Conservation (phyloP, 805 yeast genomes). For the Ogataea saltuana region DNA sequence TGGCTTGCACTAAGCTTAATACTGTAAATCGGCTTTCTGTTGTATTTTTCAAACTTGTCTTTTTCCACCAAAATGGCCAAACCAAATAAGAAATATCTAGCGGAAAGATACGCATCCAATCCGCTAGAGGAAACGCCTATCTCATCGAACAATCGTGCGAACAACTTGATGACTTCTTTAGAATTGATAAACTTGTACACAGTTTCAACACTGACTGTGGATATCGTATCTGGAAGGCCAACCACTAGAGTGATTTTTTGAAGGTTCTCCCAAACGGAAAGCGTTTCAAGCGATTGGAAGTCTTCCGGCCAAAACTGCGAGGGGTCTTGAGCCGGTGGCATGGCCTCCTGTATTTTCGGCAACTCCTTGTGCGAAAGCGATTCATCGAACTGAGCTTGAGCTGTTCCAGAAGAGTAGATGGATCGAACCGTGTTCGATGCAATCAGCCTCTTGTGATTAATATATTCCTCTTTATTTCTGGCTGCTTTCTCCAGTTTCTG, state of each 20-base stretch:
- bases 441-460: conserved; percentile 20
- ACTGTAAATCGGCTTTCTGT: conserved; percentile 19
- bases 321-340: conserved; percentile 4
- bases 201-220: conserved; percentile 11
- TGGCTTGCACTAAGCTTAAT: conserved; percentile 13
- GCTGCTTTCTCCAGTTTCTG: conserved; percentile 20
- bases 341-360: neutral
- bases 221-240: conserved; percentile 14
- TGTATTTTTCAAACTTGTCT: conserved; percentile 17
- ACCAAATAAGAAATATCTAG: conserved; percentile 22
- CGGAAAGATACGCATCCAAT: conserved; percentile 11
- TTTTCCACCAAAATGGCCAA: conserved; percentile 19
- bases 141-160: conserved; percentile 12
- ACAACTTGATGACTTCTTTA: conserved; percentile 11
- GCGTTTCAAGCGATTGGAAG: conserved; percentile 3
- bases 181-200: conserved; percentile 19
- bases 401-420: conserved; percentile 14
- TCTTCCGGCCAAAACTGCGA: conserved; percentile 5
- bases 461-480: conserved; percentile 18
- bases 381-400: neutral
- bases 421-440: conserved; percentile 21
- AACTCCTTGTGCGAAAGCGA: neutral
- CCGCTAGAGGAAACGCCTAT: conserved; percentile 6
- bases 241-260: conserved; percentile 12
- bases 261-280: conserved; percentile 16